These are phyloP conservation scores for Kondoa subrosea DNA, from an alignment of 768 basidiomycete species.

Conservation along the genomic window DNA sequence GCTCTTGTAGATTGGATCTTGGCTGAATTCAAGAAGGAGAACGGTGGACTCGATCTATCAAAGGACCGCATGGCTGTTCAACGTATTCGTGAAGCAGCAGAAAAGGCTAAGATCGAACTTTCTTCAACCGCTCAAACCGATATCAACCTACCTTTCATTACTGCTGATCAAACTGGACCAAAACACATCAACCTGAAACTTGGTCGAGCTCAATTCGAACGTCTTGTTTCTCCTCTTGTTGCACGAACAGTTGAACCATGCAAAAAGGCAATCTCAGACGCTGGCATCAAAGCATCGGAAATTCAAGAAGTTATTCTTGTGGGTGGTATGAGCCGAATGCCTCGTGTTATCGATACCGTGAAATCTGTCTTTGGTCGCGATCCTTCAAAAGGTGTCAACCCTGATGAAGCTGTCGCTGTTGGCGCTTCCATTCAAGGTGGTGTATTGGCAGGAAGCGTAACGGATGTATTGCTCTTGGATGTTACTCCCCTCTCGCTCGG, in stretches of 20 bases:
- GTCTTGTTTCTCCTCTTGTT: constrained; percentile 62
- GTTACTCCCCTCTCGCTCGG: constrained; percentile 94
- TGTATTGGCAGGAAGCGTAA: constrained; percentile 89
- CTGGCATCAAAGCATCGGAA: constrained; percentile 78
- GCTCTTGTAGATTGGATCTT: constrained; percentile 69
- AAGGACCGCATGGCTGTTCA: constrained; percentile 92
- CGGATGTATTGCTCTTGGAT: constrained; percentile 78
- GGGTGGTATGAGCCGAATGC: constrained; percentile 98
- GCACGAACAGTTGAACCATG: constrained; percentile 85
- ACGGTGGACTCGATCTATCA: constrained; percentile 52
- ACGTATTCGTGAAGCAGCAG: constrained; percentile 95
- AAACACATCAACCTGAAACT: constrained; percentile 93
- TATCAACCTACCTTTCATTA: constrained; percentile 95
- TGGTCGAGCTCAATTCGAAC: constrained; percentile 74
- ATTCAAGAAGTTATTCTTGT: constrained; percentile 95
- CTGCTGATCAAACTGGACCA: constrained; percentile 81
- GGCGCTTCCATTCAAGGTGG: constrained; percentile 97
- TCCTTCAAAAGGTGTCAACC: constrained; percentile 96
- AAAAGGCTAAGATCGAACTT: constrained; percentile 98
- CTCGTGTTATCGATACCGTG: constrained; percentile 81
- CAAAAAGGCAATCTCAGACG: constrained; percentile 90
- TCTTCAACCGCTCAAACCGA: constrained; percentile 91
- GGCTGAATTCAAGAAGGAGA: constrained; percentile 85
- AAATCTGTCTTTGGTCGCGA: constrained; percentile 87
- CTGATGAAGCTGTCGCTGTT: constrained; percentile 96